A percentile compares a stretch with the other conserved stretches of the same genome.
Evolutionary conservation across 129 eudicot genomes (phyloP).

Genomic region (Dittrichia graveolens): DNA sequence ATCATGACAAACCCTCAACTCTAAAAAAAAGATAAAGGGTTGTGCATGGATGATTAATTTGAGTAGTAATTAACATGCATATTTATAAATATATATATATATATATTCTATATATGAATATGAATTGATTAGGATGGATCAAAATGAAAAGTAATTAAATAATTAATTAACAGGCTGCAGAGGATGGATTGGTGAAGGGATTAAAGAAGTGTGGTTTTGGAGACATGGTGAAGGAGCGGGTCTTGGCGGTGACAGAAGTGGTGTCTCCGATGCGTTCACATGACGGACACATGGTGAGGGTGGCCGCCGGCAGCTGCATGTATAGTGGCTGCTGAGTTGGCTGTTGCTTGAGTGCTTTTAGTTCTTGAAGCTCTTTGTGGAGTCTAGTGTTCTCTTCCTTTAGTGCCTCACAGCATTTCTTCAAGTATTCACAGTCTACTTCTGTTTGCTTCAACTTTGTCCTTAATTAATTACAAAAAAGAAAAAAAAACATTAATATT

Average conservation of each 20-base stretch:
- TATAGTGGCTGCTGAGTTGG: slow-evolving; percentile 55
- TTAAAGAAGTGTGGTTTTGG: slow-evolving; percentile 56
- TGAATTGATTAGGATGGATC: not conserved
- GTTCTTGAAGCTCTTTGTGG: slow-evolving; percentile 82
- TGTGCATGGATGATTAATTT: slow-evolving; percentile 26
- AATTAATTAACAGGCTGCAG: slow-evolving; percentile 63
- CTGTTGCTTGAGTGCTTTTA: slow-evolving; percentile 55
- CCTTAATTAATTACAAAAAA: slow-evolving; percentile 33
- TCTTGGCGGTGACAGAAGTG: slow-evolving; percentile 31
- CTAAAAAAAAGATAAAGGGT: slow-evolving; percentile 49
- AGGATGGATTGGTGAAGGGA: slow-evolving; percentile 67
- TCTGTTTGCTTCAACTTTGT: slow-evolving; percentile 97
- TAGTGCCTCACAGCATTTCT: slow-evolving; percentile 82
- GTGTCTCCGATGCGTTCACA: slow-evolving; percentile 65
- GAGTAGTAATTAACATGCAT: slow-evolving; percentile 8
- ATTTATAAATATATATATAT: not conserved
- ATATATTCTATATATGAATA: not conserved
- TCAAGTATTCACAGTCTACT: slow-evolving; percentile 85
- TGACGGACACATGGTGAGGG: slow-evolving; percentile 93
- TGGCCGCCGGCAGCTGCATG: slow-evolving; percentile 96
- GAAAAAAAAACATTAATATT: not conserved
- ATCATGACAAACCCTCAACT: slow-evolving; percentile 53
- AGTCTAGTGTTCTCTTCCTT: slow-evolving; percentile 86
- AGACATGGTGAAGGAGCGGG: slow-evolving; percentile 33
- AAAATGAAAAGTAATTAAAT: slow-evolving; percentile 20